A percentile compares a stretch with the other conserved stretches of the same genome.
These are phyloP conservation scores for Piloderma croceum DNA, from an alignment of 768 basidiomycete genomes.

Conservation along the genomic window DNA sequence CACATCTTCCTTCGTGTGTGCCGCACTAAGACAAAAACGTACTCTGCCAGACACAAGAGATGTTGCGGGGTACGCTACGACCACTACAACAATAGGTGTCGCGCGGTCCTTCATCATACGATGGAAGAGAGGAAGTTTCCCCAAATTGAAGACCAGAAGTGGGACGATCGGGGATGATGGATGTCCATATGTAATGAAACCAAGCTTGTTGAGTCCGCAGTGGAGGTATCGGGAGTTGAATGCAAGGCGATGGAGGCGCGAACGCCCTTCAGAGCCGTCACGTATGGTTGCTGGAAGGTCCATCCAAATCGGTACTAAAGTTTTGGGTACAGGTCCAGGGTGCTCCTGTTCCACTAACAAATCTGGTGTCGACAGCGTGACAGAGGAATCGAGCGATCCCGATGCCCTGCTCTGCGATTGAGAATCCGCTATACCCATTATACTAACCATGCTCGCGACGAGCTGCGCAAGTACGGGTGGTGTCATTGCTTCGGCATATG, in stretches of 20 bases:
- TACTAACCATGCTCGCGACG: constrained; percentile 88
- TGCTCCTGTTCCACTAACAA: constrained; percentile 40
- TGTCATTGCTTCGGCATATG: constrained; percentile 87
- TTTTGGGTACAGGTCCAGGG: constrained; percentile 67
- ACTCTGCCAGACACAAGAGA: constrained; percentile 84
- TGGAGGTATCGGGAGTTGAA: constrained; percentile 96
- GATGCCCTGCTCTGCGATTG: no score
- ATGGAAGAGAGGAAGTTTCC: constrained; percentile 90
- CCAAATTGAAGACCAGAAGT: constrained; percentile 84
- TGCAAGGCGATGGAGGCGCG: constrained; percentile 80
- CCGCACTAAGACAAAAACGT: constrained; percentile 88
- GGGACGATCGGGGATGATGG: constrained; percentile 91
- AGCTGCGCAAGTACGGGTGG: constrained; percentile 91
- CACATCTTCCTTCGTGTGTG: constrained; percentile 97
- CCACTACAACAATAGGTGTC: constrained; percentile 82
- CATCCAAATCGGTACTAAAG: constrained; percentile 73
- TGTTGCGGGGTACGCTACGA: constrained; percentile 88
- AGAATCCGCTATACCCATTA: constrained; percentile 96
- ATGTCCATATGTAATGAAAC: constrained; percentile 95
- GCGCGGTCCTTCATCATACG: constrained; percentile 78
- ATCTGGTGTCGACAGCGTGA: constrained; percentile 27
- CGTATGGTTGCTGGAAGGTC: constrained; percentile 63
- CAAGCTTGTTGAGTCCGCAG: constrained; percentile 78
- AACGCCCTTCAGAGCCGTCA: constrained; percentile 79
- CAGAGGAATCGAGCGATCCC: constrained; percentile 25